Base-by-base conservation (phyloP, 2,329 filamentous ascomycete genomes). In the Blumeria graminis region DNA sequence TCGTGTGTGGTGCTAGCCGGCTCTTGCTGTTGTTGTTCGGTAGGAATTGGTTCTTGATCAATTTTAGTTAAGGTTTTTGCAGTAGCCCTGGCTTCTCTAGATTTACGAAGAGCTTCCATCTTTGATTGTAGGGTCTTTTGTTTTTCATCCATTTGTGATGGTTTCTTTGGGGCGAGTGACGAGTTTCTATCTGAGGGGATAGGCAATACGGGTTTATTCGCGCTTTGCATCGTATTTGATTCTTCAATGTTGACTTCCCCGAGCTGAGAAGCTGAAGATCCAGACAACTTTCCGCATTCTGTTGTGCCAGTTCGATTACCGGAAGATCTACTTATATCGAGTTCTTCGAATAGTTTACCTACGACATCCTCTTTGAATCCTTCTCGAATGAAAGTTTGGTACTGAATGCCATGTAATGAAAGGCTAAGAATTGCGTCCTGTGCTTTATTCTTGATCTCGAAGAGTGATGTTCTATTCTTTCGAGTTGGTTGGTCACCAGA, bases 161-260 rank as follows among this genome's bases (percentile, higher is more conserved):
- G 43, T 32, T 63, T 64, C n/a, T 28, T 98, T 34, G 92, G 92
- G 61, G 92, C 92, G 35, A 95, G 88, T 65, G 92, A 96, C 65
- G 92, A 98, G 71, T 82, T 94, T 58, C 84, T 92, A 63, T 94
- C 86, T 64, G 92, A 92, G 61, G 92, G 92, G 61, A 93, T 95
- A 65, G 92, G 92, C 68, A 94, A 96, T 82, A 92, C 96, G 76
- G 96, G 96, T 69, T 74, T 95, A 65, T 76, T 98, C 56, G 96
- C 96, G 92, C 22, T 28, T 28, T 28, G 22, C 22, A 28, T 28
- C 4, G 22, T 28, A 28, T 28, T 28, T 28, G 22, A 4, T 28
- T 28, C 22, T 28, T 28, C 22, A 28, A 28, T 28, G 1, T 38
- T 57, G 39, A 53, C 18, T 22, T 58, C 6, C 7, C 45, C 48